Conservation (phyloP, 2,329 filamentous ascomycete genomes). For the Ceratocystis cubensis region DNA sequence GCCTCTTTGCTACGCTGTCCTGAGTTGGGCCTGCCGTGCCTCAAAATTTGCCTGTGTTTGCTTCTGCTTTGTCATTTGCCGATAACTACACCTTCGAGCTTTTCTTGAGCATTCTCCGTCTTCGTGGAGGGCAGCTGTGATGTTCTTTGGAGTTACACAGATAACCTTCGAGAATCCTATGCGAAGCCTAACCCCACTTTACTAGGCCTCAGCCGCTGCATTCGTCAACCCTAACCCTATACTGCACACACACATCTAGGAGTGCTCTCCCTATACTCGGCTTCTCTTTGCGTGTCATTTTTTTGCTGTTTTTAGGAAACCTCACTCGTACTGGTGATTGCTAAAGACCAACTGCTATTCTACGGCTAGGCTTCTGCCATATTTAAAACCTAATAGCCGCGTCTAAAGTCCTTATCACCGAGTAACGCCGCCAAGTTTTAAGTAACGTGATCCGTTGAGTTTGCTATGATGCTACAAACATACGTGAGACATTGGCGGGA, state of each 20-base stretch:
- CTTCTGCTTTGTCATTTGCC: background rate
- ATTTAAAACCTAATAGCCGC: background rate
- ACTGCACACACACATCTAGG: background rate
- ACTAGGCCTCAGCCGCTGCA: no score
- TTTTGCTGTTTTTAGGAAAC: no score
- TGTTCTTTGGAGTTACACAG: slow-evolving; percentile 5
- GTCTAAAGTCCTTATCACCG: background rate
- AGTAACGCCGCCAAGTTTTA: background rate
- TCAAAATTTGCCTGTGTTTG: background rate
- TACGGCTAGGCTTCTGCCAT: background rate
- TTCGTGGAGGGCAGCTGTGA: background rate
- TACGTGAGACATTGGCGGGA: background rate
- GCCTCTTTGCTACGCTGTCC: no score
- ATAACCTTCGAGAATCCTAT: background rate
- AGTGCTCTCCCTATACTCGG: background rate
- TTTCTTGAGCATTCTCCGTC: background rate
- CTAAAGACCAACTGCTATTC: background rate
- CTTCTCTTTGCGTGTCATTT: background rate
- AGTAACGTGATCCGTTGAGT: background rate
- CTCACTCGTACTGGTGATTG: background rate
- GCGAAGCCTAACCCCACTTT: background rate
- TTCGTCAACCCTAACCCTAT: background rate
- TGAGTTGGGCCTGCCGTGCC: no score
- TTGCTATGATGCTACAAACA: background rate
- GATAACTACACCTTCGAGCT: background rate